Evolutionary conservation across 441 rosid genomes (phyloP).

Genomic region (Cnidoscolus chayamansa): DNA sequence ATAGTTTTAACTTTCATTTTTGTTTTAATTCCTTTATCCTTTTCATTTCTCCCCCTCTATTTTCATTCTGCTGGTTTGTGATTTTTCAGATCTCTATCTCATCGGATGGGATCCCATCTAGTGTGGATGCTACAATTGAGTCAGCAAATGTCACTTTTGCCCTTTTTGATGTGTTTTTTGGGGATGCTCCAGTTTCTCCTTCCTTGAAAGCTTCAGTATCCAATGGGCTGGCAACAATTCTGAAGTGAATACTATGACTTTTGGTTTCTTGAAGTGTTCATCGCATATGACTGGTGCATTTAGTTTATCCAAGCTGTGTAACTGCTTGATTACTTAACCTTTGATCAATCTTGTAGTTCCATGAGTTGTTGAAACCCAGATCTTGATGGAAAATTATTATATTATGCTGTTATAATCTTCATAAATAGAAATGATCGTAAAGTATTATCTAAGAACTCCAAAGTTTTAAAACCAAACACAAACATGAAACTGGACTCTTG

Average conservation of each 20-base stretch:
- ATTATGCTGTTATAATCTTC: no score
- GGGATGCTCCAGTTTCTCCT: constrained; percentile 74
- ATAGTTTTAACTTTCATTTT: neutral
- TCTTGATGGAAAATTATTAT: neutral
- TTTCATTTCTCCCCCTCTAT: neutral
- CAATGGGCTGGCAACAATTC: constrained; percentile 44
- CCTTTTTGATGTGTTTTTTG: constrained; percentile 70
- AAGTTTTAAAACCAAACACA: no score
- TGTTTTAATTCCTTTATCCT: neutral
- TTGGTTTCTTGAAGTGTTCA: constrained; percentile 11
- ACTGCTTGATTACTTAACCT: neutral
- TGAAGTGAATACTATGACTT: constrained; percentile 32
- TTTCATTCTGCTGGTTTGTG: constrained; percentile 15
- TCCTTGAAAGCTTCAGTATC: constrained; percentile 63
- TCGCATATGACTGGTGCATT: neutral
- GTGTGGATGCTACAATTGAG: constrained; percentile 51
- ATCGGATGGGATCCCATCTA: constrained; percentile 46
- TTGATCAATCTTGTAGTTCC: constrained; percentile 13
- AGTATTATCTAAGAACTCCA: no score
- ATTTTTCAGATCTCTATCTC: constrained; percentile 62
- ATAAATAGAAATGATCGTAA: no score
- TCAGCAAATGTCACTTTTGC: constrained; percentile 56
- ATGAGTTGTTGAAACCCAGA: neutral
- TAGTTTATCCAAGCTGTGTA: neutral
- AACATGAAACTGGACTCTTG: no score